Base-by-base conservation (phyloP, 805 yeast genomes). In the Candida palmyrensis region DNA sequence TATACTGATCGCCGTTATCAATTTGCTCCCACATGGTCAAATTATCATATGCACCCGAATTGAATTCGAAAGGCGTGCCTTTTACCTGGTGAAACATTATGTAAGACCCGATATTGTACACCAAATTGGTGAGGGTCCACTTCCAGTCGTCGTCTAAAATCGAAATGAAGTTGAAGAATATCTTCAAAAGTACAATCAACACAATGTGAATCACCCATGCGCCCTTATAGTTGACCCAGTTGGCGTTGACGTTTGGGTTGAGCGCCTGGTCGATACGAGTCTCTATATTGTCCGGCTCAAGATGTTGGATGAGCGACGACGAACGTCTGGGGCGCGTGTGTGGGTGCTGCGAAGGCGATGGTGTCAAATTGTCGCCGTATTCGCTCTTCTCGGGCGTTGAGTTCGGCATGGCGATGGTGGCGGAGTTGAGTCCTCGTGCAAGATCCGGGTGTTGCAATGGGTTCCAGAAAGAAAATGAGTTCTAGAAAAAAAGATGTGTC, bases 1-100 rank as follows among this genome's bases (percentile, higher is more conserved):
- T 92, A 57, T 89, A 90, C 58, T 88, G 95, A 53, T 88, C 97
- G 38, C 97, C 98, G 49, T 89, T 79, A 57, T 85, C 94, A 38
- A 82, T 81, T 60, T 90, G 98, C 60, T 90, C 98, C 98, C 98
- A 90, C 97, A 90, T 87, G 15, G 96, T 92, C 45, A 90, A 70
- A 51, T 86, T 81, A 55, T 90, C 98, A 59, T 83, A 92, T 0
- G 97, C 97, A 27, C 98, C 98, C 25, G 84, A 81, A 53, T 89
- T 92, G 66, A 90, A 89, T 48, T 92, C 98, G 54, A 90, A 92
- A 0, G 98, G 98, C 2, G 95, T 88, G 24, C 98, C 98, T 51
- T 90, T 92, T 28, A 92, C 86, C 55, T 85, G 82, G 58, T 90
- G 98, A 56, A 90, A 92, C 97, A 90, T 92, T 41, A 90, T 77